Conservation (phyloP, 2,329 filamentous ascomycete species). For the Beauveria bassiana region DNA sequence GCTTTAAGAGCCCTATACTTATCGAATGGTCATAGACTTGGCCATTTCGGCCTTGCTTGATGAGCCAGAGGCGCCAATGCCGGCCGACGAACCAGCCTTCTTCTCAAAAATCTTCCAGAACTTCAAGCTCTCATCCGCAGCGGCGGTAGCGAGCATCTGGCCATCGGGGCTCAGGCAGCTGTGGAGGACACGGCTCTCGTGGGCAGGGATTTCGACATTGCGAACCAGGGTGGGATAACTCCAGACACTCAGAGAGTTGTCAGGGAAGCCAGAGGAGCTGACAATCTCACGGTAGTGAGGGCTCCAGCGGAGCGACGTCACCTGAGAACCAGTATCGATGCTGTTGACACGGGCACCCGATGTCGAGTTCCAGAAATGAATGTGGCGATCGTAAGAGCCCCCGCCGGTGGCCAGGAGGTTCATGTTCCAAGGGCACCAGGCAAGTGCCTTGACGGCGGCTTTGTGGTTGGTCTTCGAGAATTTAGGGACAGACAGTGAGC, state of each 20-base stretch:
- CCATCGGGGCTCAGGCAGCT: conserved; percentile 95
- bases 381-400: conserved; percentile 92
- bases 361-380: conserved; percentile 99
- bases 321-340: conserved; percentile 96
- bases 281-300: conserved; percentile 97
- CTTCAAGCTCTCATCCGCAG: conserved; percentile 94
- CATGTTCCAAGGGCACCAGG: conserved; percentile 98
- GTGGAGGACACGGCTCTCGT: conserved; percentile 94
- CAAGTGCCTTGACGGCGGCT: conserved; percentile 93
- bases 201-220: conserved; percentile 95
- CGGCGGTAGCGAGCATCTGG: conserved; percentile 93
- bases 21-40: conserved; percentile 94
- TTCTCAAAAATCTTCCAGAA: conserved; percentile 99
- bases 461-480: conserved; percentile 99
- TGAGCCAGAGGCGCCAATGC: conserved; percentile 56
- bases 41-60: conserved; percentile 76
- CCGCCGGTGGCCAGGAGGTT: conserved; percentile 95
- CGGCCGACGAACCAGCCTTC: conserved; percentile 70
- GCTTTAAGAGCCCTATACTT: conserved; percentile 27
- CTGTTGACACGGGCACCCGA: conserved; percentile 96
- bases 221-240: conserved; percentile 95
- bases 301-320: conserved; percentile 94
- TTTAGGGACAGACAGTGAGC: conserved; percentile 86
- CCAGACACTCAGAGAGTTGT: conserved; percentile 98
- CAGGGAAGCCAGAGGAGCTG: conserved; percentile 95